phyloP scores from a whole-genome alignment of 2,329 filamentous ascomycete genomes.

The Scleromitrula shiraiana region DNA sequence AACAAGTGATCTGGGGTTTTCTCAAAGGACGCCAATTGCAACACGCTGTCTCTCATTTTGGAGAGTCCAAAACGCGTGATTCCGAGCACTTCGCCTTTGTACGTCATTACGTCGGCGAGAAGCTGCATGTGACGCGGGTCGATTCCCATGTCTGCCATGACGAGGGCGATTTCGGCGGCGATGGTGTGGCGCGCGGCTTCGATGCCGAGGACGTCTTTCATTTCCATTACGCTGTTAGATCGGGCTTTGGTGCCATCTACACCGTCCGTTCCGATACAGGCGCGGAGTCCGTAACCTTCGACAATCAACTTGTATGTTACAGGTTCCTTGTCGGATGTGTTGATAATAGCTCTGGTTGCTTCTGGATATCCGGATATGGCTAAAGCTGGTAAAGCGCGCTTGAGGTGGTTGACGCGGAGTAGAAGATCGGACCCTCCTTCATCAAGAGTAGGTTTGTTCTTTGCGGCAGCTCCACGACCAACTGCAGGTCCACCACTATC shows the following conservation, averaged over 20 bases:
- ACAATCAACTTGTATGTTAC: constrained; percentile 62
- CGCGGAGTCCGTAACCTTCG: constrained; percentile 84
- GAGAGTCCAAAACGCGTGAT: constrained; percentile 94
- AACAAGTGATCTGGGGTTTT: constrained; percentile 98
- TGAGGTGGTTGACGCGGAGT: constrained; percentile 75
- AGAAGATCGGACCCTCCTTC: constrained; percentile 57
- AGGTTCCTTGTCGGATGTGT: constrained; percentile 45
- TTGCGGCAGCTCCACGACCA: constrained; percentile 19
- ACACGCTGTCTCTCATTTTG: constrained; percentile 90
- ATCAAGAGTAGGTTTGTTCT: constrained; percentile 29
- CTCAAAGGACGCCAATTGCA: constrained; percentile 93
- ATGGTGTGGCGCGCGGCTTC: constrained; percentile 90
- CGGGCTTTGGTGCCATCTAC: constrained; percentile 68
- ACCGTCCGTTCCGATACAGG: constrained; percentile 89
- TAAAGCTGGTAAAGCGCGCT: constrained; percentile 72
- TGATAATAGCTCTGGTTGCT: constrained; percentile 79
- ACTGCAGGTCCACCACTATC: constrained; percentile 37
- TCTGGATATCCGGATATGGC: constrained; percentile 85
- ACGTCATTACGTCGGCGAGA: constrained; percentile 96
- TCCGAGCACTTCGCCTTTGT: constrained; percentile 92
- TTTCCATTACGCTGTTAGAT: constrained; percentile 88
- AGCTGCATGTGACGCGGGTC: constrained; percentile 97
- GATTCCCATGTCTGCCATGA: constrained; percentile 93
- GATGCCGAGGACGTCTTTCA: constrained; percentile 79
- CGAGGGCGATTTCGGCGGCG: constrained; percentile 74